Percentiles rank a stretch among this genome's conserved stretches.
These are phyloP conservation scores for Lolium multiflorum DNA, from an alignment of 176 grass and related monocot species.

Conservation along the genomic window DNA sequence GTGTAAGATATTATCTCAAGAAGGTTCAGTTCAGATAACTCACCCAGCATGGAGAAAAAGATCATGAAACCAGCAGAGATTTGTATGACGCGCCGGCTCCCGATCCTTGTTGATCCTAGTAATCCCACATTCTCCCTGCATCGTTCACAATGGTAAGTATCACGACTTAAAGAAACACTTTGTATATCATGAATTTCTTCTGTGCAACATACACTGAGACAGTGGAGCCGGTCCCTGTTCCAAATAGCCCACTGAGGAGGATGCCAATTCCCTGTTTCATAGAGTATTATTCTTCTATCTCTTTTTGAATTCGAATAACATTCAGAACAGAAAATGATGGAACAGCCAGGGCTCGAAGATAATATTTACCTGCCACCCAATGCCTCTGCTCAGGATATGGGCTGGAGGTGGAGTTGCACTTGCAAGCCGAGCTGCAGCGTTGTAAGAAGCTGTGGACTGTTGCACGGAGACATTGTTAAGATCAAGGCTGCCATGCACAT, in stretches of 20 bases:
- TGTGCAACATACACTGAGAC: slow-evolving; percentile 68
- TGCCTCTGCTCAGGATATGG: slow-evolving; percentile 92
- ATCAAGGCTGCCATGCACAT: neutral
- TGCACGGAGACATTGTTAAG: slow-evolving; percentile 25
- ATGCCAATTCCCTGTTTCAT: slow-evolving; percentile 82
- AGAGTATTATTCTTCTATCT: neutral
- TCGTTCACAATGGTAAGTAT: slow-evolving; percentile 1
- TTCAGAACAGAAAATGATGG: slow-evolving; percentile 16
- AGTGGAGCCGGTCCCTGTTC: slow-evolving; percentile 81
- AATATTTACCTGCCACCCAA: slow-evolving; percentile 86
- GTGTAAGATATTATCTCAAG: slow-evolving; percentile 25
- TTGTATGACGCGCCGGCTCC: slow-evolving; percentile 91
- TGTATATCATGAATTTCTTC: neutral
- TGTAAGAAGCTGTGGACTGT: slow-evolving; percentile 93
- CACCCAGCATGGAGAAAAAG: slow-evolving; percentile 96
- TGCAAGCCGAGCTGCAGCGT: slow-evolving; percentile 82
- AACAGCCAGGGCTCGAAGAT: slow-evolving; percentile 12
- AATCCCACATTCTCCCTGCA: slow-evolving; percentile 95
- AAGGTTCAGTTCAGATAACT: slow-evolving; percentile 16
- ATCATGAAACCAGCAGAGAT: slow-evolving; percentile 99
- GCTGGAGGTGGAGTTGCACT: slow-evolving; percentile 95
- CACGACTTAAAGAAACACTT: slow-evolving; percentile 9
- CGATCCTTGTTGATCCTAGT: slow-evolving; percentile 86
- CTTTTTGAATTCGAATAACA: slow-evolving; percentile 32
- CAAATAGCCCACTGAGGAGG: slow-evolving; percentile 85